A percentile compares a stretch with the other conserved stretches of the same genome.
These are phyloP conservation scores for Lasiosphaeria ovina DNA, from an alignment of 495 filamentous ascomycete species.

Conservation along the genomic window DNA sequence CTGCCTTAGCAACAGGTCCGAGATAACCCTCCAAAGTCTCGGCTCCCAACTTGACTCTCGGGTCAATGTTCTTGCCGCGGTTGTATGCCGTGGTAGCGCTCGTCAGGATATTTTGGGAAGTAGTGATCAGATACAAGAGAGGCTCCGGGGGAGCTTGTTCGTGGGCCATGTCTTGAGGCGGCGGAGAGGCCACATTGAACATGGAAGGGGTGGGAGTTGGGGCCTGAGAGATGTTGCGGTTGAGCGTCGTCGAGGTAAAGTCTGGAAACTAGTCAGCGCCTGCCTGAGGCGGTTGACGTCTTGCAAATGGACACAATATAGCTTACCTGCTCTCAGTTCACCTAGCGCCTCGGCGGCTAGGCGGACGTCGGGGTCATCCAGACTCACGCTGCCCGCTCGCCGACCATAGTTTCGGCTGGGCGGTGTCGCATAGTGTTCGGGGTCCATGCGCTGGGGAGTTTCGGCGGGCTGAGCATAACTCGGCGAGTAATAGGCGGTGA, in stretches of 20 bases:
- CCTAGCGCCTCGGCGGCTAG: conserved; percentile 84
- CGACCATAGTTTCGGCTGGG: conserved; percentile 38
- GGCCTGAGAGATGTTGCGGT: conserved; percentile 37
- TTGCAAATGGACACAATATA: background rate
- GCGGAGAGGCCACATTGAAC: background rate
- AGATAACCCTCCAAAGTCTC: conserved; percentile 85
- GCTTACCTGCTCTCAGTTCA: conserved; percentile 76
- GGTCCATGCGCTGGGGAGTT: conserved; percentile 33
- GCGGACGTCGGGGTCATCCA: conserved; percentile 80
- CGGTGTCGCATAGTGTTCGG: conserved; percentile 38
- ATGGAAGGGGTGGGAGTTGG: conserved; percentile 36
- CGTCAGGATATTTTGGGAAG: conserved; percentile 73
- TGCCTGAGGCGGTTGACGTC: background rate
- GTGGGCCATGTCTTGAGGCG: too few species aligned
- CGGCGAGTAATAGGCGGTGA: conserved; percentile 51
- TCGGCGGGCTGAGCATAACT: conserved; percentile 38
- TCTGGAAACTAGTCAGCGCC: conserved; percentile 36
- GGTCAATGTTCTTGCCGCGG: conserved; percentile 80
- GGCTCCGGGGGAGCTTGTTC: conserved; percentile 50
- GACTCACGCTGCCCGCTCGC: conserved; percentile 56
- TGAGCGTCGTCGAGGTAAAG: conserved; percentile 55
- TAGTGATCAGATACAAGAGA: conserved; percentile 73
- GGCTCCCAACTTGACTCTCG: conserved; percentile 75
- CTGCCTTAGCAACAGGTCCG: conserved; percentile 76
- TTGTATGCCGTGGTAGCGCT: conserved; percentile 78